Conservation (phyloP, 2,329 filamentous ascomycete species). For the Tolypocladium cylindrosporum region DNA sequence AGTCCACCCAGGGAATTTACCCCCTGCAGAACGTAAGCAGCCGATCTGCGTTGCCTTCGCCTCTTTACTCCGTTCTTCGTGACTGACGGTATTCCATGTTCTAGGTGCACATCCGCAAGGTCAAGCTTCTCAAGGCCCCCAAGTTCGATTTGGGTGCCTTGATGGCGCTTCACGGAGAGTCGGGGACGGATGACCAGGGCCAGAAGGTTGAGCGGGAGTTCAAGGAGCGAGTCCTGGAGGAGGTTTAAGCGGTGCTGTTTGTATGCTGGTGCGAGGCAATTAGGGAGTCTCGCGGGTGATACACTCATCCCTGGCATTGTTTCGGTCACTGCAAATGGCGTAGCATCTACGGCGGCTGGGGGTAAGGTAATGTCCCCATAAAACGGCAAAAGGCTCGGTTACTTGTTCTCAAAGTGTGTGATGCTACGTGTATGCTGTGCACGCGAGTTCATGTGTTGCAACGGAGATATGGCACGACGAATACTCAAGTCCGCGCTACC, state of each 20-base stretch:
- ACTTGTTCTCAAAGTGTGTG: constrained; percentile 5
- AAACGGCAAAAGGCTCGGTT: constrained; percentile 24
- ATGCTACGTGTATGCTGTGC: not conserved
- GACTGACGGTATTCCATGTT: constrained; percentile 3
- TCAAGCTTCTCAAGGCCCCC: constrained; percentile 96
- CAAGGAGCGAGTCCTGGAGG: constrained; percentile 94
- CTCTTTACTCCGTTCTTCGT: not conserved
- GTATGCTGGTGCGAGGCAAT: constrained; percentile 18
- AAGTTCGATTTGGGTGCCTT: constrained; percentile 98
- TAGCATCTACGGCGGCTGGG: constrained; percentile 32
- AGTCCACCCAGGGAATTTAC: constrained; percentile 98
- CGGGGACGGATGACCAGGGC: constrained; percentile 87
- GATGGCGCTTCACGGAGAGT: constrained; percentile 96
- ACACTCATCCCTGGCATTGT: constrained; percentile 27
- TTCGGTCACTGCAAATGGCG: constrained; percentile 34
- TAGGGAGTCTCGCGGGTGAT: constrained; percentile 20
- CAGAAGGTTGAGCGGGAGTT: constrained; percentile 99
- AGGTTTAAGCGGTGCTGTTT: constrained; percentile 59
- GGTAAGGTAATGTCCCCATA: constrained; percentile 29
- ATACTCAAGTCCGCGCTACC: not conserved
- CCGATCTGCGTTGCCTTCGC: too few species aligned
- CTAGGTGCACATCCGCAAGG: constrained; percentile 99
- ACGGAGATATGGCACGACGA: too few species aligned
- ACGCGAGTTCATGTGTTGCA: not conserved
- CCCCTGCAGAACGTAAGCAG: constrained; percentile 89